Conservation (phyloP, 2,329 filamentous ascomycete species). For the Metarhizium album region DNA sequence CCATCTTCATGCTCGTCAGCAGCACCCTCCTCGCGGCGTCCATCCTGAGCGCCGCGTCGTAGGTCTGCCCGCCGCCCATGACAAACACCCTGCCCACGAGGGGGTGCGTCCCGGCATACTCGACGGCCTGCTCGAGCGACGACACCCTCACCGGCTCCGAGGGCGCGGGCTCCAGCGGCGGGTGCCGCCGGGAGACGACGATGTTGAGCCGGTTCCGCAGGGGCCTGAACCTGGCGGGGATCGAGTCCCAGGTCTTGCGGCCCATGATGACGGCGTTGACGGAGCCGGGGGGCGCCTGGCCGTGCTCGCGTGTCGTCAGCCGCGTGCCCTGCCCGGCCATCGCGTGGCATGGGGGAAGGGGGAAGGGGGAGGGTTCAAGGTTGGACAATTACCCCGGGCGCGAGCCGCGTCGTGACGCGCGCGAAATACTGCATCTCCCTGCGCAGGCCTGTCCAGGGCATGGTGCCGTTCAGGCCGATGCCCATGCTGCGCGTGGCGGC, state of each 20-base stretch:
- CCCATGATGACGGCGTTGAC: conserved; percentile 89
- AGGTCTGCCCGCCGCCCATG: conserved; percentile 85
- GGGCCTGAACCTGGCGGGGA: conserved; percentile 69
- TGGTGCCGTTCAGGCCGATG: conserved; percentile 66
- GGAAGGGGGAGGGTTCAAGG: too few relatives aligned
- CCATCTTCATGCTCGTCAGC: conserved; percentile 55
- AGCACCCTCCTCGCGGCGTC: conserved; percentile 51
- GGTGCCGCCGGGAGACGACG: conserved; percentile 54
- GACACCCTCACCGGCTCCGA: conserved; percentile 43
- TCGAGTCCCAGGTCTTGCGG: conserved; percentile 90
- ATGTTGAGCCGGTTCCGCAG: conserved; percentile 73
- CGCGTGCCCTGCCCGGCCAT: too few relatives aligned
- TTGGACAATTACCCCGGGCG: conserved; percentile 28
- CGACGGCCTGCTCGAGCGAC: conserved; percentile 49
- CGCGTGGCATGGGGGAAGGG: background rate
- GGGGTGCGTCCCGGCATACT: conserved; percentile 28
- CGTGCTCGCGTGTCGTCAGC: background rate
- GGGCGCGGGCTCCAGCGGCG: conserved; percentile 7
- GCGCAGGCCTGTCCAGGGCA: conserved; percentile 84
- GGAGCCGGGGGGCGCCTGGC: conserved; percentile 23
- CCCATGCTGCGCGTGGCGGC: conserved; percentile 86
- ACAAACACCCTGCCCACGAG: conserved; percentile 58
- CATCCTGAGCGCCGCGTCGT: conserved; percentile 55
- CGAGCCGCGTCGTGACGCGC: conserved; percentile 66
- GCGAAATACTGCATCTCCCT: conserved; percentile 95